Evolutionary conservation across 208 protist genomes (phyloP).

Genomic region (Acanthamoeba lenticulata): DNA sequence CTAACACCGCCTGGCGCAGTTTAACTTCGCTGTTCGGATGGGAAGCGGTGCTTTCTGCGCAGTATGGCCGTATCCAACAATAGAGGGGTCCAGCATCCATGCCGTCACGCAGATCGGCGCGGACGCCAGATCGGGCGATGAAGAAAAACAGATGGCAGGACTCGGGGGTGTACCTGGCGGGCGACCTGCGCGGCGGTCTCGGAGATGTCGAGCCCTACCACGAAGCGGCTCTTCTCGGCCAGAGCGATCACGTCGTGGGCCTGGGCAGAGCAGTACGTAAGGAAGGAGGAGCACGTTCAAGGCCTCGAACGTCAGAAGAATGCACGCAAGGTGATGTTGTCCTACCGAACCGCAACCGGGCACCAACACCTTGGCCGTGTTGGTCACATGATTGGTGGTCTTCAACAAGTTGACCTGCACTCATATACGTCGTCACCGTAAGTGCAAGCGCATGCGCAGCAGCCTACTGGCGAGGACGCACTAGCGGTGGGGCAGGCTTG

Average conservation of each 20-base stretch:
- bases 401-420: neutral
- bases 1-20: too few species aligned
- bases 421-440: neutral
- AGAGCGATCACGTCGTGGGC: slow-evolving; percentile 2
- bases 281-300: neutral
- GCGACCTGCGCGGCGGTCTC: slow-evolving; percentile 10
- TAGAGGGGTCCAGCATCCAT: too few species aligned
- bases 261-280: neutral
- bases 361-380: slow-evolving; percentile 5
- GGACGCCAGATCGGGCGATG: too few species aligned
- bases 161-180: neutral
- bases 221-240: neutral
- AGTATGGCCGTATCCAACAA: too few species aligned
- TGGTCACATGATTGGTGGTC: neutral
- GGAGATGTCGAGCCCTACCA: slow-evolving; percentile 47
- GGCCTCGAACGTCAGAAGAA: neutral
- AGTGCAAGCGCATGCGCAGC: neutral
- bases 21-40: too few species aligned
- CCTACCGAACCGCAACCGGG: slow-evolving; percentile 34
- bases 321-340: neutral
- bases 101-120: too few species aligned
- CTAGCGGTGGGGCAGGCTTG: neutral
- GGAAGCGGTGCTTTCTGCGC: too few species aligned
- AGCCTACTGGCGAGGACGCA: neutral
- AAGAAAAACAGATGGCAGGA: too few species aligned